These are phyloP conservation scores for Aspergillus phoenicis DNA, from an alignment of 2,329 filamentous ascomycete species.

Conservation along the genomic window DNA sequence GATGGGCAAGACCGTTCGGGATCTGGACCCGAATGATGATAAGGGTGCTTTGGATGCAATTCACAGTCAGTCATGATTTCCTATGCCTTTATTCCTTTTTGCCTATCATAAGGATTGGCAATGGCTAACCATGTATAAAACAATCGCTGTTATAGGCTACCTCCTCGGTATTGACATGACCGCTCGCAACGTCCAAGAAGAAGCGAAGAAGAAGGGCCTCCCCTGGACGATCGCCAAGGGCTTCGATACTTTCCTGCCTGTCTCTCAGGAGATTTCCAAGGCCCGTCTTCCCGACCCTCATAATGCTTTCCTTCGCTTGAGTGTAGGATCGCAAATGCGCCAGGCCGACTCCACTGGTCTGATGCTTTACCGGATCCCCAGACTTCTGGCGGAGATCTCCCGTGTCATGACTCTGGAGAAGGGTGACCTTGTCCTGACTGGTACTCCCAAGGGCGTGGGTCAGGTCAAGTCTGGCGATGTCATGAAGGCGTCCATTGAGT, in stretches of 20 bases:
- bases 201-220: constrained; percentile 94
- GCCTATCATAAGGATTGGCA: background rate
- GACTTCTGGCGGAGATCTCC: constrained; percentile 86
- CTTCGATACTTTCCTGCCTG: constrained; percentile 94
- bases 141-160: constrained; percentile 62
- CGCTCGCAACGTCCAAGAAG: constrained; percentile 89
- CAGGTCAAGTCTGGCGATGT: constrained; percentile 81
- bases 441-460: constrained; percentile 94
- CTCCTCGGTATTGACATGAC: constrained; percentile 96
- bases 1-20: constrained; percentile 77
- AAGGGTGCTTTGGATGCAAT: constrained; percentile 80
- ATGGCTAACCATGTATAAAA: background rate
- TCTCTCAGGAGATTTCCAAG: constrained; percentile 81
- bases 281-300: constrained; percentile 81
- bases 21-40: constrained; percentile 74
- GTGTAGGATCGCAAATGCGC: constrained; percentile 74
- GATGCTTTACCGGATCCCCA: constrained; percentile 90
- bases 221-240: constrained; percentile 97
- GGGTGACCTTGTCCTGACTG: constrained; percentile 93
- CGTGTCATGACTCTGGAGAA: constrained; percentile 91
- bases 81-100: too few species aligned
- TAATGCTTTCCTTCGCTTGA: constrained; percentile 81
- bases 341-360: constrained; percentile 89
- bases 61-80: constrained; percentile 57
- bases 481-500: constrained; percentile 79